Base-by-base conservation (phyloP, 2,329 filamentous ascomycete species). In the Pseudogymnoascus sp. region DNA sequence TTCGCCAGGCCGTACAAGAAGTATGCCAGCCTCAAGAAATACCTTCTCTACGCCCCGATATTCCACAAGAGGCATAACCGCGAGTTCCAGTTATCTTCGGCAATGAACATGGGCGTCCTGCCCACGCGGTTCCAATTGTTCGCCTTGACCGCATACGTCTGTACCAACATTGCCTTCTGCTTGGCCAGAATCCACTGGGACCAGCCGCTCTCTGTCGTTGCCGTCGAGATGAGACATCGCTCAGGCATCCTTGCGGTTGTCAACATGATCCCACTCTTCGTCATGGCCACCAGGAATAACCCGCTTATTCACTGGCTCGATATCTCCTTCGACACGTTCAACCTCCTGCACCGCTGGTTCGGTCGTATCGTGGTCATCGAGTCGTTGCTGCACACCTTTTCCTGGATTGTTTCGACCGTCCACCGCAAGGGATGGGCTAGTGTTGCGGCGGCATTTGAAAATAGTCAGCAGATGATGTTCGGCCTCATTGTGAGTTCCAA, bases 301-400 rank as follows among this genome's bases (percentile, higher is more conserved):
- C 88, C 88, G 20, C 78, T 93, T 65, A 90, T 92, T 70, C 78
- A 78, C 63, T 77, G 88, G 65, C 79, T 90, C 60, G 84, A 85
- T 64, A 85, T 92, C 65, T 89, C 87, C 3, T 93, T 91, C 72
- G 89, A 93, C 72, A 90, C 87, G 1, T 91, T 89, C 79, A 93
- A 92, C 75, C 75, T 93, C 64, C 78, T 92, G 62, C 89, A 93
- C 74, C 83, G 89, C 64, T 92, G 89, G 89, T 81, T 91, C 64
- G 89, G 89, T 67, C 84, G 89, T 38, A 89, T 91, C 63, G 87
- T 89, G 25, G 80, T 88, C 16, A 74, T 90, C 12, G 87, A 93
- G 71, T 79, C 85, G 8, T 66, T 91, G 39, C 77, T 81, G 30
- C 89, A 92, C 73, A 84, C 82, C 1, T 69, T 84, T 38, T 81